Conservation (phyloP, 1,139 yeast genomes). For the Sugiyamaella xylanicola region DNA sequence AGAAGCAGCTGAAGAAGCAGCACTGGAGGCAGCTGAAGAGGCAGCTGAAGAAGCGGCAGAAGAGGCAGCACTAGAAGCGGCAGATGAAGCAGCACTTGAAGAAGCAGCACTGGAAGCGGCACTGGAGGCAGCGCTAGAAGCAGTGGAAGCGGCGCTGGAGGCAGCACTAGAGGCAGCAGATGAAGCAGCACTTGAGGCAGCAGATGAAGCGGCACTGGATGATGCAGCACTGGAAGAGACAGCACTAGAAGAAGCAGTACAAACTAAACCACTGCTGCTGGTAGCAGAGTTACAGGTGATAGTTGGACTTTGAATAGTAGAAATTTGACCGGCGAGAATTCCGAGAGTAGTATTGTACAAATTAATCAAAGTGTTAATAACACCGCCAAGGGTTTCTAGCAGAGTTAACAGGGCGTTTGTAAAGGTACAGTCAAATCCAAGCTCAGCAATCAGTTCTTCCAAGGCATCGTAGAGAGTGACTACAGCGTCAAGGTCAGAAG, state of each 20-base stretch:
- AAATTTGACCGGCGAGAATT: constrained; percentile 2
- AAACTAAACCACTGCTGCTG: constrained; percentile 4
- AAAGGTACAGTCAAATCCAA: background rate
- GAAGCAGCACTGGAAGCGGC: constrained; percentile 5
- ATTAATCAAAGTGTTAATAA: constrained; percentile 4
- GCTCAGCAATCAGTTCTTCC: background rate
- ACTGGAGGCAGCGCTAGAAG: constrained; percentile 6
- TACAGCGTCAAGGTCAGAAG: background rate
- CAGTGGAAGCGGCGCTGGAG: background rate
- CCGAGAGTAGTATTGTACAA: constrained; percentile 7
- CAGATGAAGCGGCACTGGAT: background rate
- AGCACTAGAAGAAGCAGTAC: constrained; percentile 1
- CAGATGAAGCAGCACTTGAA: background rate
- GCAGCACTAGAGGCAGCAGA: constrained; percentile 3
- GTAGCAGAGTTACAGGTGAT: background rate
- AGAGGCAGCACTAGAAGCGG: constrained; percentile 7
- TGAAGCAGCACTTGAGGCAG: constrained; percentile 1
- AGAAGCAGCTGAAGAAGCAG: constrained; percentile 1
- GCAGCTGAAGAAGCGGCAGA: background rate
- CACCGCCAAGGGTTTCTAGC: background rate
- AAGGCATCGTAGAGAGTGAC: background rate
- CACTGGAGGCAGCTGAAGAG: background rate
- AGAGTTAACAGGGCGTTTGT: background rate
- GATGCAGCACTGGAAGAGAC: constrained; percentile 3
- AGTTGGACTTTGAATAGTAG: constrained; percentile 9